Conservation (phyloP, 768 basidiomycete genomes). For the Lepiota venenata region DNA sequence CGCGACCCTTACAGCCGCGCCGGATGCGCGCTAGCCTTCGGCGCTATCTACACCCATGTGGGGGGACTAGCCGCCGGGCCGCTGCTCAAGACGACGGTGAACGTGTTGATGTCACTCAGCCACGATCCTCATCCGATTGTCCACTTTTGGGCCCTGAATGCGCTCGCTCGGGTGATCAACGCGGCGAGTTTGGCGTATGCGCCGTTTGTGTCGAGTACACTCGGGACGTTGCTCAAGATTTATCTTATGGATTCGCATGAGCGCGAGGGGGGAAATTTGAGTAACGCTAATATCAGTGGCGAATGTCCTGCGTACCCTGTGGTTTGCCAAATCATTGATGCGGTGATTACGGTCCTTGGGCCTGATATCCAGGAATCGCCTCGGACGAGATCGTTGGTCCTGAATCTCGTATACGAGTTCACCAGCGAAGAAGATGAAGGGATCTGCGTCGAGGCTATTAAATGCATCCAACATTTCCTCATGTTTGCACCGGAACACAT, state of each 20-base stretch:
- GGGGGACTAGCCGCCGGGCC: constrained; percentile 95
- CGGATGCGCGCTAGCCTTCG: constrained; percentile 91
- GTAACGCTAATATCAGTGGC: constrained; percentile 82
- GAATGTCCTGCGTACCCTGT: constrained; percentile 92
- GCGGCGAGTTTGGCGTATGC: constrained; percentile 91
- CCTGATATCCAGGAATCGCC: constrained; percentile 92
- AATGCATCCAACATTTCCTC: constrained; percentile 93
- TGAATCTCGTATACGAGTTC: constrained; percentile 85
- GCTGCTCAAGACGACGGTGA: constrained; percentile 91
- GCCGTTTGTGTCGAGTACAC: constrained; percentile 82
- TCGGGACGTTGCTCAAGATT: constrained; percentile 88
- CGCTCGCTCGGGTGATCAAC: constrained; percentile 83
- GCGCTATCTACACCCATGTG: constrained; percentile 87
- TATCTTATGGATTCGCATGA: constrained; percentile 92
- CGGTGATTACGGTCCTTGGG: constrained; percentile 89
- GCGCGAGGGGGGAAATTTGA: constrained; percentile 75
- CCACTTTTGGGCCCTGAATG: constrained; percentile 89
- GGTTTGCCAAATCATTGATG: constrained; percentile 89
- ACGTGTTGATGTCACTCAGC: constrained; percentile 90
- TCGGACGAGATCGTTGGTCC: constrained; percentile 72
- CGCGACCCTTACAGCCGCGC: constrained; percentile 90
- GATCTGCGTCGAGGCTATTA: constrained; percentile 90
- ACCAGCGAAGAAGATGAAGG: constrained; percentile 83
- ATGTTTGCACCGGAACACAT: constrained; percentile 92
- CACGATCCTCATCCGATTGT: constrained; percentile 97